These are phyloP conservation scores for Fusarium miscanthi DNA, from an alignment of 2,329 filamentous ascomycete genomes.

Conservation along the genomic window DNA sequence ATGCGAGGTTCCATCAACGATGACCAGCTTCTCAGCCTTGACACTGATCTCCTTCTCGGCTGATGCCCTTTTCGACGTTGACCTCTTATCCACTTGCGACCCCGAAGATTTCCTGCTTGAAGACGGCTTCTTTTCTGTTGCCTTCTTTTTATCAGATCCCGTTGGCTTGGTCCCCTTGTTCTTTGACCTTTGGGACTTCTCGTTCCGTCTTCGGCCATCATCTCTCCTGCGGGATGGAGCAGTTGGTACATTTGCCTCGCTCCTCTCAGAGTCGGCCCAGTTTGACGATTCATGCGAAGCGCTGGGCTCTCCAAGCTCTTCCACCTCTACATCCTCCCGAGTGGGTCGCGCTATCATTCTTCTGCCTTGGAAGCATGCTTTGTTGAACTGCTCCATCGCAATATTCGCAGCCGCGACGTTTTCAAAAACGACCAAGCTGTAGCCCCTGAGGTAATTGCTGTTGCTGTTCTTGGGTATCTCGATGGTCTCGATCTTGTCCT, in stretches of 20 bases:
- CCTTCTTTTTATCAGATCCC: conserved; percentile 20
- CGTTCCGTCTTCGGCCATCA: background rate
- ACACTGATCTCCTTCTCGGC: conserved; percentile 14
- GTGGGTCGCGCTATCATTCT: conserved; percentile 41
- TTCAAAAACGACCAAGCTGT: conserved; percentile 43
- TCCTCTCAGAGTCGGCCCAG: background rate
- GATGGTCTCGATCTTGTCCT: conserved; percentile 39
- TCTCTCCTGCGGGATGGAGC: conserved; percentile 18
- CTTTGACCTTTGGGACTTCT: conserved; percentile 23
- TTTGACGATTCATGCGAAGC: background rate
- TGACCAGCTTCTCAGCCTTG: conserved; percentile 21
- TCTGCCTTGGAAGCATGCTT: conserved; percentile 42
- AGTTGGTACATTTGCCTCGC: conserved; percentile 6
- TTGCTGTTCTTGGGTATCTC: conserved; percentile 41
- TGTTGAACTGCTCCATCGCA: conserved; percentile 43
- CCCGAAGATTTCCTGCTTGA: conserved; percentile 21
- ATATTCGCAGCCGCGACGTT: conserved; percentile 34
- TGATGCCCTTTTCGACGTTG: conserved; percentile 10
- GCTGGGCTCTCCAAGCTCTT: conserved; percentile 10
- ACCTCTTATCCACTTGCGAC: conserved; percentile 25
- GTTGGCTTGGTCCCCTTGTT: conserved; percentile 25
- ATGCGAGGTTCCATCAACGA: conserved; percentile 38
- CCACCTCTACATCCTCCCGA: conserved; percentile 28
- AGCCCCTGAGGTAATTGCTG: conserved; percentile 42
- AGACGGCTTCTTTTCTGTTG: conserved; percentile 15